A percentile compares a stretch with the other conserved stretches of the same genome.
Conservation (phyloP, 805 yeast species). For the Scheffersomyces coipomensis region DNA sequence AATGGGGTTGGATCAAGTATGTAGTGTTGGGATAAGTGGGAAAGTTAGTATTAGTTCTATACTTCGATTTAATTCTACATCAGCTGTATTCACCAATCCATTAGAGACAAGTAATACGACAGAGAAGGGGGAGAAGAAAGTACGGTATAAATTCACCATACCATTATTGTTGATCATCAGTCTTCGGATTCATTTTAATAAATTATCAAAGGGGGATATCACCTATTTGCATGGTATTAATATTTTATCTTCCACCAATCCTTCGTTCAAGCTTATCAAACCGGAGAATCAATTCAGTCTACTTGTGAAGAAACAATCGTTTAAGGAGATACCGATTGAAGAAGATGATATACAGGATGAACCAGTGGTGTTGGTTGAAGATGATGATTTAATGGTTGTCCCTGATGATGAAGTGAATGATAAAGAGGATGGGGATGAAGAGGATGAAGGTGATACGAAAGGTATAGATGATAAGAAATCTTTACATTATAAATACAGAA, state of each 20-base stretch:
- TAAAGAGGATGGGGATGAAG: too few relatives aligned
- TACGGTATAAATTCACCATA: not conserved
- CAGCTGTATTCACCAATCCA: not conserved
- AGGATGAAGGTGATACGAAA: not conserved
- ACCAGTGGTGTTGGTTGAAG: conserved; percentile 1
- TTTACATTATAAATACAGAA: not conserved
- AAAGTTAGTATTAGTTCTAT: not conserved
- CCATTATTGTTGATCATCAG: not conserved
- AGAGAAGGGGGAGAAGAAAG: too few relatives aligned
- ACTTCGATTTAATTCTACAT: not conserved
- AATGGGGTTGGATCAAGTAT: not conserved
- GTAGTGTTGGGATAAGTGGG: not conserved
- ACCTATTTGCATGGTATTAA: not conserved
- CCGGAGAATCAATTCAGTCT: not conserved
- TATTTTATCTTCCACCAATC: not conserved
- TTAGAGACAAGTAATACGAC: not conserved
- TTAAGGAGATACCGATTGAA: not conserved
- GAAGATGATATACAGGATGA: not conserved
- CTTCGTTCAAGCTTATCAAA: not conserved
- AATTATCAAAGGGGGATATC: not conserved
- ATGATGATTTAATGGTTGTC: not conserved
- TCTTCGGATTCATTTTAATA: conserved; percentile 1
- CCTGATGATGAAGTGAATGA: too few relatives aligned
- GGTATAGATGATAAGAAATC: not conserved
- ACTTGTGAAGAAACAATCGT: not conserved